These are phyloP conservation scores for Camellia lanceoleosa DNA, from an alignment of 148 eudicot species.

Conservation along the genomic window DNA sequence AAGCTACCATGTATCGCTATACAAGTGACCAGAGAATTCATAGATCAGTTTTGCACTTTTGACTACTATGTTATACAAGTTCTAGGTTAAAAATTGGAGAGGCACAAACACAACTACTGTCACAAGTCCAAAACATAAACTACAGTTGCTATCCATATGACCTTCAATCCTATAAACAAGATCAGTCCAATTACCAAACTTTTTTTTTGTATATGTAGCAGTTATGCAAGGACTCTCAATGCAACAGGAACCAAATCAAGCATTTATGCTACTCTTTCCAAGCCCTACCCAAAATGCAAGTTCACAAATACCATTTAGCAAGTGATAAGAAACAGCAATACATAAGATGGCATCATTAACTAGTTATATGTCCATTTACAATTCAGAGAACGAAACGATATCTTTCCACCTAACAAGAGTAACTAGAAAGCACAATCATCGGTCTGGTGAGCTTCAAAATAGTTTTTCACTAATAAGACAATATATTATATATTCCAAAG, in stretches of 20 bases:
- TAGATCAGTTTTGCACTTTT: too few relatives aligned
- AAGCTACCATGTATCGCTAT: too few relatives aligned
- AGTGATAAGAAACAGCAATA: neutral
- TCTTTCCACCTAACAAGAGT: neutral
- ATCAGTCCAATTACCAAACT: neutral
- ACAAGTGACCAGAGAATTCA: too few relatives aligned
- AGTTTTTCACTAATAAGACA: neutral
- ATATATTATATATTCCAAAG: too few relatives aligned
- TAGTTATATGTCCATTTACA: slow-evolving; percentile 1
- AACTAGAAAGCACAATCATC: neutral
- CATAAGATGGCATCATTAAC: neutral
- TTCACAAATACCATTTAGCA: neutral
- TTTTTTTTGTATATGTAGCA: neutral
- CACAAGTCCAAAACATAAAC: too few relatives aligned
- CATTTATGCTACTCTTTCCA: neutral
- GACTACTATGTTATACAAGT: too few relatives aligned
- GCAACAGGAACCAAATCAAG: neutral
- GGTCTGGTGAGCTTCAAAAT: neutral
- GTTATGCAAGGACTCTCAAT: neutral
- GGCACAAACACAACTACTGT: too few relatives aligned
- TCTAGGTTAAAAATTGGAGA: too few relatives aligned
- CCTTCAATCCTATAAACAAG: neutral
- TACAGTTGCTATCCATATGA: too few relatives aligned
- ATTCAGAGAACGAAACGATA: neutral
- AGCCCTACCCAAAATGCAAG: neutral